These are phyloP conservation scores for Aureobasidium sp. DNA, from an alignment of 2,329 filamentous ascomycete species.

Conservation along the genomic window DNA sequence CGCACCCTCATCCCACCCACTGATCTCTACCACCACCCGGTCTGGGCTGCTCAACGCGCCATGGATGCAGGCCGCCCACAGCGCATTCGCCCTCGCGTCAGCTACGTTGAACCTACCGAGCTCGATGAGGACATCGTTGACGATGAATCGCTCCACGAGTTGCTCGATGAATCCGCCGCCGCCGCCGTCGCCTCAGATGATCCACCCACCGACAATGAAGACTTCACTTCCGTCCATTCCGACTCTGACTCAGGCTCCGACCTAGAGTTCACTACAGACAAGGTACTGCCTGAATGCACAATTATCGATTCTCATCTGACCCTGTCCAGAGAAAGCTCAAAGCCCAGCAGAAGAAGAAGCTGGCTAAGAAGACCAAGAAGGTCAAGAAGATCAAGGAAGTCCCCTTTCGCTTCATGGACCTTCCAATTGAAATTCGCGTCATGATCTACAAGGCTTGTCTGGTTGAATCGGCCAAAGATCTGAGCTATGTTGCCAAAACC, in stretches of 20 bases:
- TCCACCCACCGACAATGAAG: background rate
- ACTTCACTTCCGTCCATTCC: background rate
- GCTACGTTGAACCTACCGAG: background rate
- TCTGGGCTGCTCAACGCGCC: background rate
- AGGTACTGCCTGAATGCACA: background rate
- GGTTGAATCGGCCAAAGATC: background rate
- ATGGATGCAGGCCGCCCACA: background rate
- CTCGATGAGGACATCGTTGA: slow-evolving; percentile 1
- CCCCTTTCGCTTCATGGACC: slow-evolving; percentile 5
- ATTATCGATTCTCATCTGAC: background rate
- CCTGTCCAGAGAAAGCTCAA: background rate
- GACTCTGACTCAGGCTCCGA: background rate
- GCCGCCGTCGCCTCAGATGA: background rate
- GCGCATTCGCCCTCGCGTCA: background rate
- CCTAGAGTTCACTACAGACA: background rate
- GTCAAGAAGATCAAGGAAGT: slow-evolving; percentile 8
- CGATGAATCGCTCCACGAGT: background rate
- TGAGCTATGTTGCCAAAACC: background rate
- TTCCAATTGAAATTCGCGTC: slow-evolving; percentile 5
- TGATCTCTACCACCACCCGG: background rate
- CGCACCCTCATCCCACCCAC: background rate
- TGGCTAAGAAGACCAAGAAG: background rate
- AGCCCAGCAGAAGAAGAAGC: slow-evolving; percentile 3
- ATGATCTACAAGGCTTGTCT: slow-evolving; percentile 11
- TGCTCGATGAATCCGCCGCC: background rate